A percentile compares a stretch with the other conserved stretches of the same genome.
phyloP scores from a whole-genome alignment of 345 rosid species.

The Garcia nutans region DNA sequence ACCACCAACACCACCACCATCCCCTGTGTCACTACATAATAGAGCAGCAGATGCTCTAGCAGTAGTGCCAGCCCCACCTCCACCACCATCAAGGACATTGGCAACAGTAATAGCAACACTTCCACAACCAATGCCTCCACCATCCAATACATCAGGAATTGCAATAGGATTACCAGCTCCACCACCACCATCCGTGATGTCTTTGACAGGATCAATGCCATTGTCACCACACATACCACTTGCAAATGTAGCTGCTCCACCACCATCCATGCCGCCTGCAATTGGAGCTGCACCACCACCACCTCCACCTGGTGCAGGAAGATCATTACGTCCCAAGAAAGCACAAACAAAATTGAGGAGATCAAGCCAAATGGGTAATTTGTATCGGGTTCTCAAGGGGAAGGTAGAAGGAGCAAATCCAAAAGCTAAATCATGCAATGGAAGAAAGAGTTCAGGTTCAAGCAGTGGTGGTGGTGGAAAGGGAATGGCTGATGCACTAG shows the following conservation, averaged over 20 bases:
- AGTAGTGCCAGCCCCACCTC: constrained; percentile 28
- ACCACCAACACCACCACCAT: constrained; percentile 8
- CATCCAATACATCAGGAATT: constrained; percentile 17
- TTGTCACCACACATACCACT: constrained; percentile 31
- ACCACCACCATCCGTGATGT: constrained; percentile 38
- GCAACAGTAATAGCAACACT: neutral
- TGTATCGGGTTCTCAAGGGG: constrained; percentile 70
- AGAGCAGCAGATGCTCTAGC: constrained; percentile 1
- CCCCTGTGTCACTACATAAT: constrained; percentile 28
- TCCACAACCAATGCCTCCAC: constrained; percentile 28
- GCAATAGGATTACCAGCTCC: constrained; percentile 30
- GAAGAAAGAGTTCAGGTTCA: constrained; percentile 35
- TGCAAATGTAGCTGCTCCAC: constrained; percentile 42
- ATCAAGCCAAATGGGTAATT: constrained; percentile 67
- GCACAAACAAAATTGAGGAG: constrained; percentile 71
- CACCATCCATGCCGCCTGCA: constrained; percentile 33
- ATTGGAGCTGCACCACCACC: constrained; percentile 62
- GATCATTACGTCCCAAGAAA: constrained; percentile 66
- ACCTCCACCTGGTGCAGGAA: constrained; percentile 55
- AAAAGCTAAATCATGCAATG: constrained; percentile 33
- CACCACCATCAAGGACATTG: constrained; percentile 7
- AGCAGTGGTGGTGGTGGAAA: constrained; percentile 49
- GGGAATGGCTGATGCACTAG: constrained; percentile 97
- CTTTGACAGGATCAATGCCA: constrained; percentile 29
- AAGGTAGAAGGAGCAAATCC: constrained; percentile 69